Evolutionary conservation across 2,329 filamentous ascomycete species (phyloP), one percentile per base, ranked within the genome.

Genomic region (Akanthomyces uredinophilus): DNA sequence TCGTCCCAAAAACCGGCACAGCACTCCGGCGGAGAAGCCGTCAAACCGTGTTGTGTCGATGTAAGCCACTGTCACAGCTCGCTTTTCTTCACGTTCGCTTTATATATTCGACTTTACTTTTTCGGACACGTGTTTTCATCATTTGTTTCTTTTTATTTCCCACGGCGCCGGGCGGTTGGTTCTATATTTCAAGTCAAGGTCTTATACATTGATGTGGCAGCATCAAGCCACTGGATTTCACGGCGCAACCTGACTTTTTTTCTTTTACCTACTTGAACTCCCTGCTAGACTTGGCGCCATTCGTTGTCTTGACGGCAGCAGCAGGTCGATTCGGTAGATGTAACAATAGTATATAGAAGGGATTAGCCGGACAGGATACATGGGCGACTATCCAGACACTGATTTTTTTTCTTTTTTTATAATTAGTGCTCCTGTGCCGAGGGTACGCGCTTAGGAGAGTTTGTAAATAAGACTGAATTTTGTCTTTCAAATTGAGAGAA

Each of bases 41-140:
- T 66, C 70, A 22, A 71, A 70, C 53, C 75, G 78, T 46, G 71
- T 78, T 57, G 71, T 78, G 39, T 81, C 79, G 32, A 73, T 81
- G 75, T 81, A 75, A 65, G 67, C 56, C 62, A 63, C 68, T 60
- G 66, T 65, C 35, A 39, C 27, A 2, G 32, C 7, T 29, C 18
- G 51, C 41, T 35, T 37, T 53, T 44, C 8, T 54, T 44, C 11
- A 52, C 32, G 46, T 63, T 60, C 49, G 20, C 20, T 60, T 35
- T 37, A 62, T 10, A 54, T 64, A 56, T 60, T 60, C 29, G 14
- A 50, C 20, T 29, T 22, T 37, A 16, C 39, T 47, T 24, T 51
- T 49, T 47, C 46, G 51, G 41, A 39, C 32, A 39, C 29, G 52
- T 14, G 58, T 37, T 27, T 56, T 46, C 14, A 39, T 37, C 35